Evolutionary conservation across 1,284 basidiomycete species (phyloP).

Genomic region (Garcileccinum viscosum): DNA sequence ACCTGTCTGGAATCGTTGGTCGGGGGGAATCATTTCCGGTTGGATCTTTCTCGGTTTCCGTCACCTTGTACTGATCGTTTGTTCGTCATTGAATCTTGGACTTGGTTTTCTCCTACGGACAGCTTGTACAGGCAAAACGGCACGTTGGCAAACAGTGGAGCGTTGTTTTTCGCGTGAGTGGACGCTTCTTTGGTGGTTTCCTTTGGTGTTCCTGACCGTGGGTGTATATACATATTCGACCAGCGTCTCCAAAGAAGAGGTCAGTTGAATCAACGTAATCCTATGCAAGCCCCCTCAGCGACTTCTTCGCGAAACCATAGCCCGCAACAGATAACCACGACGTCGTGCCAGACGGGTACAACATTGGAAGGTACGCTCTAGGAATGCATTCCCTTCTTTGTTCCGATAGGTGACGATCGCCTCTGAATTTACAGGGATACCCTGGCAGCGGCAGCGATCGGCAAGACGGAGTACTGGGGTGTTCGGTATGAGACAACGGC

Average conservation of each 20-base stretch:
- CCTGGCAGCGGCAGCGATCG: conserved; percentile 52
- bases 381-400: background rate
- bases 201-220: background rate
- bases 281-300: background rate
- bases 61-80: background rate
- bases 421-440: conserved; percentile 44
- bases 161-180: conserved; percentile 70
- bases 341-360: conserved; percentile 61
- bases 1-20: conserved; percentile 68
- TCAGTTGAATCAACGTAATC: conserved; percentile 16
- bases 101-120: background rate
- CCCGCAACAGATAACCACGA: conserved; percentile 51
- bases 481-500: conserved; percentile 57
- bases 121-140: conserved; percentile 70
- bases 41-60: background rate
- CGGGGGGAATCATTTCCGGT: conserved; percentile 75
- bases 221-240: background rate
- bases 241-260: conserved; percentile 70
- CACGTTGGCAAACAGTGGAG: conserved; percentile 56
- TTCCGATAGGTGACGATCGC: background rate
- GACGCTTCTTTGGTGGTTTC: background rate
- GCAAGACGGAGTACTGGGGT: conserved; percentile 48
- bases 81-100: background rate
- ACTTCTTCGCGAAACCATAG: conserved; percentile 24
- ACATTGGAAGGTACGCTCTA: conserved; percentile 50